A percentile compares a stretch with the other conserved stretches of the same genome.
Conservation (phyloP, 2,329 filamentous ascomycete genomes). For the Botrytis porri region DNA sequence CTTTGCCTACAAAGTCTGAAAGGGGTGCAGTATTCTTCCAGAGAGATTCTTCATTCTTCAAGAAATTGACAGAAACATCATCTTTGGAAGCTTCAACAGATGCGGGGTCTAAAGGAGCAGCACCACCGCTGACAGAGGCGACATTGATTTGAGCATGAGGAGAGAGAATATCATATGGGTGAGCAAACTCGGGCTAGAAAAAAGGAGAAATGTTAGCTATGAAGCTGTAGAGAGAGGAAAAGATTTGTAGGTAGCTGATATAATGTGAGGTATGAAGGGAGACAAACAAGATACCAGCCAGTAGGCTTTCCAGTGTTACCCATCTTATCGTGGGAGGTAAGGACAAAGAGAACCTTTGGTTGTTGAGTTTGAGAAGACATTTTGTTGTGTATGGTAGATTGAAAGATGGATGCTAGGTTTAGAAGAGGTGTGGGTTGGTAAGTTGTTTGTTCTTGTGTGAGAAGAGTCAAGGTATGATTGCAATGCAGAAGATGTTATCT, state of each 20-base stretch:
- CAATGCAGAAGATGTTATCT: neutral
- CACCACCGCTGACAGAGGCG: constrained; percentile 45
- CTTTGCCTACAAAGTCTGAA: constrained; percentile 45
- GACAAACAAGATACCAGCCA: constrained; percentile 51
- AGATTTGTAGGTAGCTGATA: neutral
- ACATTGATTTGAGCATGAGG: constrained; percentile 43
- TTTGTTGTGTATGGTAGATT: constrained; percentile 13
- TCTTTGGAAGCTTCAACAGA: constrained; percentile 45
- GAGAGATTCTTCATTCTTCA: constrained; percentile 46
- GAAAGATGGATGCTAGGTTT: neutral
- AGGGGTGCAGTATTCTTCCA: constrained; percentile 55
- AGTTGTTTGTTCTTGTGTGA: neutral
- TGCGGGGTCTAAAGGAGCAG: constrained; percentile 45
- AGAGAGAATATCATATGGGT: constrained; percentile 46
- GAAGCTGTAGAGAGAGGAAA: neutral
- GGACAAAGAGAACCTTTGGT: constrained; percentile 52
- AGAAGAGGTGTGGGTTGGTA: neutral
- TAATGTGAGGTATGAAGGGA: neutral
- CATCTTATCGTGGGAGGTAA: constrained; percentile 44
- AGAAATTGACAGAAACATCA: constrained; percentile 42
- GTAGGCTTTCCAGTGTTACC: constrained; percentile 43
- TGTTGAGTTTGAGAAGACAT: constrained; percentile 13
- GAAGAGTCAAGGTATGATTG: neutral
- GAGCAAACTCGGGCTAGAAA: constrained; percentile 47
- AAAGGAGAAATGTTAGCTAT: constrained; percentile 27